Evolutionary conservation across 495 filamentous ascomycete genomes (phyloP).

Genomic region (Hypoxylon lenormandii): DNA sequence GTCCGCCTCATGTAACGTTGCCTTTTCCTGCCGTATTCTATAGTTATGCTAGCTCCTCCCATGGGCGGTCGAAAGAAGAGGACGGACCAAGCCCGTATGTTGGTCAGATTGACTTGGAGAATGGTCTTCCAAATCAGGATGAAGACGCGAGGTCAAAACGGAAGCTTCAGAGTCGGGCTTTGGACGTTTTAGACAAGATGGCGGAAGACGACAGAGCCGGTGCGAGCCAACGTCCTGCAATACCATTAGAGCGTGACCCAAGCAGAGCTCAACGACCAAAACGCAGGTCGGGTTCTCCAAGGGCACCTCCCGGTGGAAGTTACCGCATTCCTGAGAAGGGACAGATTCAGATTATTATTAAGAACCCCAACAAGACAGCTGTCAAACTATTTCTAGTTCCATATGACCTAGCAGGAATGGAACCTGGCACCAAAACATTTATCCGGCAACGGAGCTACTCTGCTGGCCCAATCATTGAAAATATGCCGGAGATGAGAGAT

Average conservation of each 20-base stretch:
- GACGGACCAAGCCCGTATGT: slow-evolving; percentile 96
- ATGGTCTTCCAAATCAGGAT: slow-evolving; percentile 69
- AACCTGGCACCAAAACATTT: slow-evolving; percentile 93
- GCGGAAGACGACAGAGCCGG: slow-evolving; percentile 49
- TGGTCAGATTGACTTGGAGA: slow-evolving; percentile 90
- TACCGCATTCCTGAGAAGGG: slow-evolving; percentile 96
- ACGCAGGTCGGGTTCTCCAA: slow-evolving; percentile 75
- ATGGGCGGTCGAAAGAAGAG: slow-evolving; percentile 70
- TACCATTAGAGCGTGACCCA: slow-evolving; percentile 54
- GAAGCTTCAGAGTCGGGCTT: slow-evolving; percentile 57
- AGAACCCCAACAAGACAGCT: slow-evolving; percentile 95
- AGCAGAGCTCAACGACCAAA: slow-evolving; percentile 63
- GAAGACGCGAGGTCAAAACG: slow-evolving; percentile 59
- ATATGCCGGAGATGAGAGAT: slow-evolving; percentile 58
- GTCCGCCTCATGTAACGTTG: slow-evolving; percentile 89
- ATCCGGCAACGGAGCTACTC: slow-evolving; percentile 95
- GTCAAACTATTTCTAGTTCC: slow-evolving; percentile 95
- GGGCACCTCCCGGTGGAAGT: slow-evolving; percentile 80
- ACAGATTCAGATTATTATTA: slow-evolving; percentile 95
- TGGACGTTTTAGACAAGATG: slow-evolving; percentile 46
- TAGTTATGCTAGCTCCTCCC: slow-evolving; percentile 78
- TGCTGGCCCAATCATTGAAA: slow-evolving; percentile 83
- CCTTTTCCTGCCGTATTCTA: slow-evolving; percentile 98
- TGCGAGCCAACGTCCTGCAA: slow-evolving; percentile 43
- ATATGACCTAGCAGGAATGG: slow-evolving; percentile 96